Conservation (phyloP, 768 basidiomycete species). For the Sporobolomyces roseus region DNA sequence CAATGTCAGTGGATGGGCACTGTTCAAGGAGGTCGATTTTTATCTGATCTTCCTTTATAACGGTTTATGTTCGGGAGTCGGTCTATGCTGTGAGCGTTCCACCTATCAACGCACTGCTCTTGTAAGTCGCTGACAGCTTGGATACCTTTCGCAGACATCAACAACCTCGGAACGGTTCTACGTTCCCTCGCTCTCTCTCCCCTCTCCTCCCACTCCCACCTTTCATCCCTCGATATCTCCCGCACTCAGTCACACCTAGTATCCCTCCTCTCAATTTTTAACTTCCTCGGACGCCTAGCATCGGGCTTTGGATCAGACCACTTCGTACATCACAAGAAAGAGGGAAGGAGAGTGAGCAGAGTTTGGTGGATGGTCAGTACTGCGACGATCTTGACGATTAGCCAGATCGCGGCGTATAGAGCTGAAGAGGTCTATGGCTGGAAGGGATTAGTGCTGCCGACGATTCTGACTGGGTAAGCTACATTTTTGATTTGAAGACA, state of each 20-base stretch:
- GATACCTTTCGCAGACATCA: constrained; percentile 23
- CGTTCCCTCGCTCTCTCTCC: constrained; percentile 15
- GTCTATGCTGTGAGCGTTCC: constrained; percentile 13
- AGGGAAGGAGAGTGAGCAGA: not conserved
- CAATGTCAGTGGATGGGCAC: constrained; percentile 14
- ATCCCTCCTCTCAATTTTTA: constrained; percentile 37
- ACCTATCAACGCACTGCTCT: not conserved
- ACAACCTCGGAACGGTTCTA: constrained; percentile 38
- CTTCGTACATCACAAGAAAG: constrained; percentile 17
- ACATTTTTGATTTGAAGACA: not conserved
- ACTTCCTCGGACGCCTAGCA: constrained; percentile 30
- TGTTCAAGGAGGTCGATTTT: constrained; percentile 24
- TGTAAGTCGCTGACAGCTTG: too few species aligned
- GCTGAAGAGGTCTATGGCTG: not conserved
- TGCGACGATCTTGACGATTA: not conserved
- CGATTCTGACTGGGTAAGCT: constrained; percentile 22
- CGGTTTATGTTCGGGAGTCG: constrained; percentile 30
- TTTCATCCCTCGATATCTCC: not conserved
- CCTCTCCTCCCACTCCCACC: not conserved
- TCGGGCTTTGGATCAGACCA: constrained; percentile 28
- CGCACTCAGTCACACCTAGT: constrained; percentile 29
- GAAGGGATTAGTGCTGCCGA: constrained; percentile 5
- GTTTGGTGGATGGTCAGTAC: constrained; percentile 27
- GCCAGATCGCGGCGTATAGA: not conserved
- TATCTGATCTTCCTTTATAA: constrained; percentile 32